Evolutionary conservation across 495 filamentous ascomycete species (phyloP).

Genomic region (Aspergillus incahuasiensis): DNA sequence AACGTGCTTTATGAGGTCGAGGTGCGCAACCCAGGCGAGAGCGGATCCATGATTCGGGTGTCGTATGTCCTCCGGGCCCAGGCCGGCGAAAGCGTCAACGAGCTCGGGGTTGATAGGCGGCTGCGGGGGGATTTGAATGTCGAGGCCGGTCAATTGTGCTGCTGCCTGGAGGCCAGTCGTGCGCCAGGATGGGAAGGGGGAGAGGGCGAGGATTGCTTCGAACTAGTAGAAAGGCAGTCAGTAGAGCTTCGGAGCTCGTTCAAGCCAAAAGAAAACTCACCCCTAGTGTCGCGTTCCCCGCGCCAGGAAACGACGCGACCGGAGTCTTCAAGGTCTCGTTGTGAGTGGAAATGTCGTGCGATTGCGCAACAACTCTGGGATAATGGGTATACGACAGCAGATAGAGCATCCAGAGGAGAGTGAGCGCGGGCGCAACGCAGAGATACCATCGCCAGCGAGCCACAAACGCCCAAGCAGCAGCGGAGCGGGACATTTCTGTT

Average conservation of each 20-base stretch:
- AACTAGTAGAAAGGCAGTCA: conserved; percentile 5
- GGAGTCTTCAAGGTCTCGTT: neutral
- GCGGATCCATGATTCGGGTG: conserved; percentile 16
- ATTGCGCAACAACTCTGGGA: neutral
- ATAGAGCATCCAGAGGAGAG: conserved; percentile 2
- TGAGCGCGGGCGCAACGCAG: neutral
- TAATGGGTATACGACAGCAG: neutral
- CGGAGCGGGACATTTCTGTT: neutral
- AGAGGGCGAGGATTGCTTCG: conserved; percentile 17
- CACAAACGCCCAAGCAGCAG: neutral
- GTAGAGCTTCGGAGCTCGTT: neutral
- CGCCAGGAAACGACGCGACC: neutral
- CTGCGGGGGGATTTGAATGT: conserved; percentile 12
- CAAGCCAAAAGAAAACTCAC: neutral
- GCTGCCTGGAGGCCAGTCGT: conserved; percentile 14
- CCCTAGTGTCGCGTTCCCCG: conserved; percentile 5
- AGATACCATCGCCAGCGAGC: conserved; percentile 9
- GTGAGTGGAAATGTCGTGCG: neutral
- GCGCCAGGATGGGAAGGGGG: conserved; percentile 15
- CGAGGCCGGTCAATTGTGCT: conserved; percentile 13
- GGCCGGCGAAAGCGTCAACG: conserved; percentile 7
- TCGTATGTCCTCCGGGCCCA: neutral
- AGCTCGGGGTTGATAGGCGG: conserved; percentile 11
- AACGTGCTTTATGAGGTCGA: conserved; percentile 31
- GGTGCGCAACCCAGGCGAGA: conserved; percentile 27